Conservation (phyloP, 1,139 yeast species). For the Scheffersomyces illinoinensis region DNA sequence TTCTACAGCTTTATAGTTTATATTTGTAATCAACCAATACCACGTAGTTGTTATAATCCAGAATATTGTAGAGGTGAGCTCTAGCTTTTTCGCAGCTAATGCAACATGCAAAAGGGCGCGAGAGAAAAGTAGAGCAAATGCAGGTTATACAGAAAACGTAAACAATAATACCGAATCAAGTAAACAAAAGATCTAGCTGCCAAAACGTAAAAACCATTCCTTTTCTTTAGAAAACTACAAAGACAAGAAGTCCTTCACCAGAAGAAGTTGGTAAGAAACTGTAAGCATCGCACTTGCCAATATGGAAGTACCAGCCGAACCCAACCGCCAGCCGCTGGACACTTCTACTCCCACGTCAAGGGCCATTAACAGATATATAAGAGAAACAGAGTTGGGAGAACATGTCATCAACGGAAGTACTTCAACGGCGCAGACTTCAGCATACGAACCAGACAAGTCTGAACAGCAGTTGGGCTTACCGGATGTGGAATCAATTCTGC, state of each 20-base stretch:
- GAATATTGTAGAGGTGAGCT: not conserved
- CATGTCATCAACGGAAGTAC: conserved; percentile 4
- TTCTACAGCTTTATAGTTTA: not conserved
- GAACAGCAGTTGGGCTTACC: not conserved
- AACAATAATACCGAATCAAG: not conserved
- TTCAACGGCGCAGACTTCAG: conserved; percentile 16
- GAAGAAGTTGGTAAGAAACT: not conserved
- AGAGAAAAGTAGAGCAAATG: not conserved
- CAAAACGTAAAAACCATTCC: not conserved
- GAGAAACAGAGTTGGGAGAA: conserved; percentile 28
- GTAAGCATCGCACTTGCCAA: not conserved
- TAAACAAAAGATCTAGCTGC: not conserved
- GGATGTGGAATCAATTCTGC: not conserved
- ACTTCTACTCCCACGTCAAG: conserved; percentile 23
- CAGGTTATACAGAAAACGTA: not conserved
- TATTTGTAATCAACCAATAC: not conserved
- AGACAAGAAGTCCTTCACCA: not conserved
- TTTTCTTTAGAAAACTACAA: not conserved
- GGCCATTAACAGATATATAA: conserved; percentile 23
- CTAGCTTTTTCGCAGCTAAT: not conserved
- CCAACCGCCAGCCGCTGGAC: conserved; percentile 18
- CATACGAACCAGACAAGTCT: conserved; percentile 7
- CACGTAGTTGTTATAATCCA: not conserved
- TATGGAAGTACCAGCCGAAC: not conserved
- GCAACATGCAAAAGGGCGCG: not conserved